Evolutionary conservation across 169 alveolate genomes (phyloP).

Genomic region (Plasmodium inui): DNA sequence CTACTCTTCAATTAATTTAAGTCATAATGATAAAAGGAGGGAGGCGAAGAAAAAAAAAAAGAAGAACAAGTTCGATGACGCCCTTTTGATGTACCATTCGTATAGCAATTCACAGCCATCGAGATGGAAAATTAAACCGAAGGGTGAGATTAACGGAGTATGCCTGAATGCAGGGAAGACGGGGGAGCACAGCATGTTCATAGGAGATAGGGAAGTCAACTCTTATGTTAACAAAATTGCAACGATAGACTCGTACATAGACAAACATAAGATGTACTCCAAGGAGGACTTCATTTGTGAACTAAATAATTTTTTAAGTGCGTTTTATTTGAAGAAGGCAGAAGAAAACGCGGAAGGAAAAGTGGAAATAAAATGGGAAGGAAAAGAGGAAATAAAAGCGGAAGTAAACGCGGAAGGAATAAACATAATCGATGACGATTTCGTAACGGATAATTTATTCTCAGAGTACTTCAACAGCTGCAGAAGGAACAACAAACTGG

Average conservation of each 20-base stretch:
- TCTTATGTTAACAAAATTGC: slow-evolving; percentile 33
- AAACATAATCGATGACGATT: slow-evolving; percentile 52
- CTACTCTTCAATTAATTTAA: slow-evolving; percentile 26
- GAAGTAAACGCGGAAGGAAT: neutral
- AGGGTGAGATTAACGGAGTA: neutral
- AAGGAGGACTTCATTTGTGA: neutral
- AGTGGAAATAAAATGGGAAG: neutral
- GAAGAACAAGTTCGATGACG: slow-evolving; percentile 33
- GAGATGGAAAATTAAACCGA: neutral
- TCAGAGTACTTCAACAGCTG: slow-evolving; percentile 69
- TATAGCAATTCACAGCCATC: slow-evolving; percentile 21
- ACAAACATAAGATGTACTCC: slow-evolving; percentile 58
- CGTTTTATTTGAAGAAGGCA: slow-evolving; percentile 7
- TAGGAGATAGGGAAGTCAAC: slow-evolving; percentile 18
- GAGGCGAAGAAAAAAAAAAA: slow-evolving; percentile 20
- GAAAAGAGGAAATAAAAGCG: neutral
- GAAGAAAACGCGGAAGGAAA: neutral
- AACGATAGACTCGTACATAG: slow-evolving; percentile 50
- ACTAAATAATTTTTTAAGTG: slow-evolving; percentile 45
- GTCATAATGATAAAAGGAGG: neutral
- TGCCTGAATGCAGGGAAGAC: neutral
- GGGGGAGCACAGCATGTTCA: neutral
- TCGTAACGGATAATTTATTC: slow-evolving; percentile 54
- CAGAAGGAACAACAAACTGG: slow-evolving; percentile 29
- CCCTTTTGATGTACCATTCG: slow-evolving; percentile 16